A percentile compares a stretch with the other conserved stretches of the same genome.
Evolutionary conservation across 208 protist species (phyloP).

Genomic region (Acanthamoeba healyi): DNA sequence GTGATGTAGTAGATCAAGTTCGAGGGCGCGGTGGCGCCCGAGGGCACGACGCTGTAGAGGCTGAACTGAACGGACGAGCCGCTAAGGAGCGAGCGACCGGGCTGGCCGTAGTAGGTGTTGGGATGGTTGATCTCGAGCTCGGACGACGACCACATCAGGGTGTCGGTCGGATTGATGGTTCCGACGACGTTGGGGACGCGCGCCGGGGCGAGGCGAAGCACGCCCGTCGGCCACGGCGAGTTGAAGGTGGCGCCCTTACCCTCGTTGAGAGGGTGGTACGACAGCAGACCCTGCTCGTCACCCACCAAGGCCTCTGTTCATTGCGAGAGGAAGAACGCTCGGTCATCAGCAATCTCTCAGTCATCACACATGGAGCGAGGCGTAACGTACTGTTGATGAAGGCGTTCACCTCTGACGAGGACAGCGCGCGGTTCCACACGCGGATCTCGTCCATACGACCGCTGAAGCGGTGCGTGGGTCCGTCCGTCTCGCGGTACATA

Average conservation of each 20-base stretch:
- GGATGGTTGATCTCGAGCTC: background rate
- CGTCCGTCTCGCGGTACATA: background rate
- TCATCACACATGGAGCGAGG: background rate
- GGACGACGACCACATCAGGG: background rate
- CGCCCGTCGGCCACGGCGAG: conserved; percentile 9
- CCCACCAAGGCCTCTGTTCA: conserved; percentile 25
- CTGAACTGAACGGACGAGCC: background rate
- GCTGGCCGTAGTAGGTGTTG: background rate
- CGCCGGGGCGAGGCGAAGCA: background rate
- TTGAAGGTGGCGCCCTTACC: background rate
- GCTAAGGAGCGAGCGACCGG: background rate
- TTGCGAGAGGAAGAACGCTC: too few relatives aligned
- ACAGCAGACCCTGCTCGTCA: background rate
- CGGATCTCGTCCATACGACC: conserved; percentile 55
- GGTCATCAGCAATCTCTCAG: too few relatives aligned
- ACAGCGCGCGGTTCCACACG: background rate
- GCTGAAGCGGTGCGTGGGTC: background rate
- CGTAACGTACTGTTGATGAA: background rate
- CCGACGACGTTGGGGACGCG: background rate
- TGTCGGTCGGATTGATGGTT: background rate
- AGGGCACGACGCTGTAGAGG: background rate
- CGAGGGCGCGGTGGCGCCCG: background rate
- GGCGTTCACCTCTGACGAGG: background rate
- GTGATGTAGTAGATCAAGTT: background rate
- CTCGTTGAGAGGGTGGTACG: conserved; percentile 23